Evolutionary conservation across 305 asterid species (phyloP), one percentile per base, ranked within the genome.

Genomic region (Withania somnifera): DNA sequence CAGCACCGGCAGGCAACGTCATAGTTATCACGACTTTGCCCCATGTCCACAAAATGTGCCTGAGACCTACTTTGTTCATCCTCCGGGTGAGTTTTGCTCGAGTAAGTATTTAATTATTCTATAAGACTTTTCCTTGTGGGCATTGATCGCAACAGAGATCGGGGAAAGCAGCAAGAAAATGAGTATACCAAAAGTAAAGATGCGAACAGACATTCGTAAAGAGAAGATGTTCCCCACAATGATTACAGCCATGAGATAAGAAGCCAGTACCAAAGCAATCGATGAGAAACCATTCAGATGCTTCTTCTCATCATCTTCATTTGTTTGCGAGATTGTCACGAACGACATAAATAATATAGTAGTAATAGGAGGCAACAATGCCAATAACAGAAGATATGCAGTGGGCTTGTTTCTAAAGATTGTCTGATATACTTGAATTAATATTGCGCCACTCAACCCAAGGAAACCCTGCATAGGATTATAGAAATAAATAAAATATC

Each of bases 401-500:
- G 88, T 85, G n/a, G 97, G 94, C 64, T 84, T 87, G 88, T 91
- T 47, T 87, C 88, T 90, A 89, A 92, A 88, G 47, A 87, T 83
- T 47, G 89, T 93, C 80, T 91, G 97, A 83, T 92, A 93, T 61
- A 93, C 92, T 91, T 88, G 94, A 86, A 94, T 87, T 83, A 94
- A 83, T 83, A 94, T 88, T 52, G 97, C 98, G 81, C 98, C 97
- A 89, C 98, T 92, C 86, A 94, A 83, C 28, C 97, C 97, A 76
- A 93, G 92, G 87, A 89, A 91, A 20, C 95, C 95, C 95, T 91
- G 34, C 60, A 73, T 17, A 14, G 24, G n/a, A 36, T 66, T 66
- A 36, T 66, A 15, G 51, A 87, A 82, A 56, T 14, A 75, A 56
- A 84, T 34, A 28, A 79, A 45, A 57, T 1, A 36, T 64, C 47